Evolutionary conservation across 2,329 filamentous ascomycete species (phyloP).

Genomic region (Blastomyces parvus): DNA sequence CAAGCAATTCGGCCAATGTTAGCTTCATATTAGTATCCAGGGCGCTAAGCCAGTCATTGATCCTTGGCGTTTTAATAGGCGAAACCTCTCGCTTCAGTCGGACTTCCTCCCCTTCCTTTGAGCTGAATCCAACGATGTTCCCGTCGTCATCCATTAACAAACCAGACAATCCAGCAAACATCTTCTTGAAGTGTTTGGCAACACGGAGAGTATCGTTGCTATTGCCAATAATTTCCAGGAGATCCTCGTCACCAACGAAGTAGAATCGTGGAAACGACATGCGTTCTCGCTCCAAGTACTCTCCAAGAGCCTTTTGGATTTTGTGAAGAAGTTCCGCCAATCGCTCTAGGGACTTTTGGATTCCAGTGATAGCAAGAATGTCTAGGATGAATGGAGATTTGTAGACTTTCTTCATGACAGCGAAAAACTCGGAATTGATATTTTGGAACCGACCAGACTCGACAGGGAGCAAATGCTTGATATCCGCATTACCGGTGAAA

Average conservation of each 20-base stretch:
- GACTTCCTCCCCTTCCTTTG: conserved; percentile 88
- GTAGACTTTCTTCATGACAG: conserved; percentile 99
- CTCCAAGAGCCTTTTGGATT: conserved; percentile 96
- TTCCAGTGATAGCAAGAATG: conserved; percentile 87
- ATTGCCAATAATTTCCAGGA: conserved; percentile 98
- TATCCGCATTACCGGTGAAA: conserved; percentile 96
- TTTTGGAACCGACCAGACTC: conserved; percentile 97
- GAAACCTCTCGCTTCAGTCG: conserved; percentile 84
- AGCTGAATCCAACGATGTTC: conserved; percentile 83
- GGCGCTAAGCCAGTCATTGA: conserved; percentile 97
- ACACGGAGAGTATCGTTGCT: conserved; percentile 95
- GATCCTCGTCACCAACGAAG: conserved; percentile 96
- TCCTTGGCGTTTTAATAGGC: conserved; percentile 82
- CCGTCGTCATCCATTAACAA: conserved; percentile 84
- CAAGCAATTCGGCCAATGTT: conserved; percentile 80
- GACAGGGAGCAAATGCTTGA: conserved; percentile 93
- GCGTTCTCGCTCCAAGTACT: conserved; percentile 95
- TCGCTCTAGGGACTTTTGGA: conserved; percentile 90
- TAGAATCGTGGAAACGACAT: conserved; percentile 98
- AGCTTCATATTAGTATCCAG: conserved; percentile 89
- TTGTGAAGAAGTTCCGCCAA: conserved; percentile 96
- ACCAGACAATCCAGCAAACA: conserved; percentile 94
- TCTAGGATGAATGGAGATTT: conserved; percentile 93
- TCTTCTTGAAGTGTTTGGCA: conserved; percentile 98
- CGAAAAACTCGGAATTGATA: conserved; percentile 97